Evolutionary conservation across 148 eudicot species (phyloP).

Genomic region (Arctostaphylos glauca): DNA sequence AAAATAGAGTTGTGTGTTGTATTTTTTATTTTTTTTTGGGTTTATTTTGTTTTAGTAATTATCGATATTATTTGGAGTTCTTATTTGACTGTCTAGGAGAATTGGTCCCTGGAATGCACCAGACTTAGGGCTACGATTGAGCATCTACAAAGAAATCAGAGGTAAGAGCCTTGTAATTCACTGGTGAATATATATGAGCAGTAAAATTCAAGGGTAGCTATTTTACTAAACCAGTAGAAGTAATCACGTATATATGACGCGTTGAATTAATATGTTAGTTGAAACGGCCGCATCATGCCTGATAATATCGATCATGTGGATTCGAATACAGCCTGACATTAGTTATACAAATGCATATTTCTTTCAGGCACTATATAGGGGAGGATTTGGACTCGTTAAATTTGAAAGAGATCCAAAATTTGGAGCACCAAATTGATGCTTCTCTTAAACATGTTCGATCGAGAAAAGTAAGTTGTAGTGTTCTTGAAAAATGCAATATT

Average conservation of each 20-base stretch:
- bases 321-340: too few relatives aligned
- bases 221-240: too few relatives aligned
- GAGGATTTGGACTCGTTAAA: slow-evolving; percentile 25
- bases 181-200: background rate
- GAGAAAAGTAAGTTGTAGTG: slow-evolving; percentile 17
- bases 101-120: slow-evolving; percentile 71
- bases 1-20: background rate
- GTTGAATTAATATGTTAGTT: too few relatives aligned
- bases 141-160: slow-evolving; percentile 57
- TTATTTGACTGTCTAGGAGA: slow-evolving; percentile 31
- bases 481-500: too few relatives aligned
- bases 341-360: too few relatives aligned
- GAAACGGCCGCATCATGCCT: too few relatives aligned
- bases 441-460: slow-evolving; percentile 24
- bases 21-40: background rate
- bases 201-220: background rate
- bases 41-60: background rate
- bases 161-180: slow-evolving; percentile 23
- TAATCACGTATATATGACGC: too few relatives aligned
- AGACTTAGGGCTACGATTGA: slow-evolving; percentile 71
- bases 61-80: background rate
- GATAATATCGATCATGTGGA: background rate
- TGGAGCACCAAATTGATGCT: slow-evolving; percentile 33
- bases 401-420: slow-evolving; percentile 22
- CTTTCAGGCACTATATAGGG: slow-evolving; percentile 28